Percentiles rank a stretch among this genome's conserved stretches.
Evolutionary conservation across 805 yeast genomes (phyloP).

Genomic region (Cyberlindnera suaveolens): DNA sequence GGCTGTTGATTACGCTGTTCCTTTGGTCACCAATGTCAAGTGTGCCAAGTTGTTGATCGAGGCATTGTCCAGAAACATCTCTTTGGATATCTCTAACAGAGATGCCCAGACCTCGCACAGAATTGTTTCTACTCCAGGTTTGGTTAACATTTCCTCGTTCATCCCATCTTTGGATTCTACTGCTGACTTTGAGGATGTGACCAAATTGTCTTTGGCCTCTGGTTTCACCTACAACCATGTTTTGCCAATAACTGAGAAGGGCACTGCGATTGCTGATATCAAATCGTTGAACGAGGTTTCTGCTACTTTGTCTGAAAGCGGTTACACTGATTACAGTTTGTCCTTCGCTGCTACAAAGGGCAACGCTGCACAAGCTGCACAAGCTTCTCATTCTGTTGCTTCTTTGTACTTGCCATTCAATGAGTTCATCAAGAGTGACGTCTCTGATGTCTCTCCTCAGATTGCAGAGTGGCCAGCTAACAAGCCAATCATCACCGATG

Average conservation of each 20-base stretch:
- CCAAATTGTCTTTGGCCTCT: constrained; percentile 67
- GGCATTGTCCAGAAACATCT: constrained; percentile 70
- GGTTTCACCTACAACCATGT: constrained; percentile 87
- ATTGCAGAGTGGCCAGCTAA: constrained; percentile 76
- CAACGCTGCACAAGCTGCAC: constrained; percentile 56
- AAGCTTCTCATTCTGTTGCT: constrained; percentile 61
- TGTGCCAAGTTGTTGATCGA: constrained; percentile 93
- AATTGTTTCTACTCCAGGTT: constrained; percentile 78
- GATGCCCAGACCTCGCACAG: constrained; percentile 91
- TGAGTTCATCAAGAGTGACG: constrained; percentile 56
- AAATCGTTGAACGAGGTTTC: constrained; percentile 60
- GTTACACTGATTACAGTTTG: constrained; percentile 77
- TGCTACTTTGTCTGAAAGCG: constrained; percentile 43
- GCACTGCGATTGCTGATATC: constrained; percentile 58
- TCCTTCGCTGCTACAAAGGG: constrained; percentile 76
- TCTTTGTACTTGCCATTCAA: constrained; percentile 79
- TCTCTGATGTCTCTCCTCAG: constrained; percentile 74
- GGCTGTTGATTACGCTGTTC: constrained; percentile 99
- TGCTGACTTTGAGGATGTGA: constrained; percentile 55
- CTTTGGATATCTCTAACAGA: constrained; percentile 63
- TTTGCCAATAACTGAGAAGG: constrained; percentile 63
- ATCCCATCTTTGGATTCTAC: constrained; percentile 57
- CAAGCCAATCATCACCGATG: constrained; percentile 89
- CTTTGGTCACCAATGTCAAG: constrained; percentile 95
- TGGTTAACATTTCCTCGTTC: constrained; percentile 75